phyloP scores from a whole-genome alignment of 768 basidiomycete species.

The Kwoniella dejecticola region DNA sequence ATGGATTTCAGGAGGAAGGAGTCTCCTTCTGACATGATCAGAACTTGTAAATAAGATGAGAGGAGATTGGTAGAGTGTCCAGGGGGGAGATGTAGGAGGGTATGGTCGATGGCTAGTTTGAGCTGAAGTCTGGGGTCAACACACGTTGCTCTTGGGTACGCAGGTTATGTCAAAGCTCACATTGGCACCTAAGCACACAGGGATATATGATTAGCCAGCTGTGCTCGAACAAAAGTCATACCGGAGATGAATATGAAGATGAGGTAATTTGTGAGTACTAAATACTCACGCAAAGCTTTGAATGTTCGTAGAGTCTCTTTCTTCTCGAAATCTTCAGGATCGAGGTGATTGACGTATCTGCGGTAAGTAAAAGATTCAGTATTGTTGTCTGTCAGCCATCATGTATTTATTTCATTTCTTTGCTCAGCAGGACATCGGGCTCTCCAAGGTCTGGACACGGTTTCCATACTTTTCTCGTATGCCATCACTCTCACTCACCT shows the following conservation, averaged over 20 bases:
- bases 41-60: conserved; percentile 88
- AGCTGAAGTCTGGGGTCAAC: conserved; percentile 59
- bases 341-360: conserved; percentile 80
- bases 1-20: conserved; percentile 78
- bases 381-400: neutral
- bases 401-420: no score
- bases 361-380: neutral
- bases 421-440: no score
- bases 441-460: no score
- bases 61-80: conserved; percentile 67
- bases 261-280: no score
- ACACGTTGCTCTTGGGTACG: neutral
- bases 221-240: no score
- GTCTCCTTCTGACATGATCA: conserved; percentile 96
- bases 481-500: conserved; percentile 55
- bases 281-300: conserved; percentile 77
- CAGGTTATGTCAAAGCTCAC: conserved; percentile 18
- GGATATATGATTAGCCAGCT: neutral
- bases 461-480: neutral
- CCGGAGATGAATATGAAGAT: no score
- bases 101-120: conserved; percentile 84
- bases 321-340: conserved; percentile 71
- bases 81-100: conserved; percentile 56
- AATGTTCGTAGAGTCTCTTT: conserved; percentile 71
- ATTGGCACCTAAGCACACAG: conserved; percentile 28